Base-by-base conservation (phyloP, 163 green algal species). In the Chlamydomonas reinhardtii region DNA sequence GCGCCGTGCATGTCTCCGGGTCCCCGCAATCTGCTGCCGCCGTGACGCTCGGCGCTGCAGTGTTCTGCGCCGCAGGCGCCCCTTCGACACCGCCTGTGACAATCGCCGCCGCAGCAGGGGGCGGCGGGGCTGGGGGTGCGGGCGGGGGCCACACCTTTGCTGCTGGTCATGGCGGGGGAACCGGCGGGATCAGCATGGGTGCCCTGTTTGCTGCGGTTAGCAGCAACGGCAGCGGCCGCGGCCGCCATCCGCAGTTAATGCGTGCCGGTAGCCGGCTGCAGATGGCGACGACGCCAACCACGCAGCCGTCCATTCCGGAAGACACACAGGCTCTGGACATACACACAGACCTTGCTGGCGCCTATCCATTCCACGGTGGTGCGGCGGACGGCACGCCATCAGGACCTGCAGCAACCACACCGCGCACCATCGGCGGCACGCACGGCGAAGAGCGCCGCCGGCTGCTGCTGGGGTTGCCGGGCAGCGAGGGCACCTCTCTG, bases 261-360 rank as follows among this genome's bases (percentile, higher is more conserved):
- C 79, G 69, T 27, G 54, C 22, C 8, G 79, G 68, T 16, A 78
- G 69, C 54, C 79, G 79, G 15, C 54, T 86, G 69, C 69, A 78
- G 8, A 43, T 86, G 24, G 69, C 54, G 9, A 78, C 69, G 15
- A 64, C 69, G 15, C 34, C 69, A 32, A 61, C 20, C 16, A 62
- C 34, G 0, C 69, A 86, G 52, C 79, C 69, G 0, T 78, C 78
- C 25, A 85, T 85, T 31, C 78, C 78, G 32, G 78, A 85, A 32
- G 48, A 85, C 56, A 71, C 22, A 9, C 78, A 76, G 52, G 66
- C 37, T 5, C 22, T 52, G 39, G 62, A 43, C 27, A 20, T 4
- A 0, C 25, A 66, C 20, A 31, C 31, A 19, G 59, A 31, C 59
- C 19, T 68, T n/a, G 12, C 43, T 24, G 73, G 35, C 37, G 39